phyloP scores from a whole-genome alignment of 345 rosid species.

The Acer yangbiense region DNA sequence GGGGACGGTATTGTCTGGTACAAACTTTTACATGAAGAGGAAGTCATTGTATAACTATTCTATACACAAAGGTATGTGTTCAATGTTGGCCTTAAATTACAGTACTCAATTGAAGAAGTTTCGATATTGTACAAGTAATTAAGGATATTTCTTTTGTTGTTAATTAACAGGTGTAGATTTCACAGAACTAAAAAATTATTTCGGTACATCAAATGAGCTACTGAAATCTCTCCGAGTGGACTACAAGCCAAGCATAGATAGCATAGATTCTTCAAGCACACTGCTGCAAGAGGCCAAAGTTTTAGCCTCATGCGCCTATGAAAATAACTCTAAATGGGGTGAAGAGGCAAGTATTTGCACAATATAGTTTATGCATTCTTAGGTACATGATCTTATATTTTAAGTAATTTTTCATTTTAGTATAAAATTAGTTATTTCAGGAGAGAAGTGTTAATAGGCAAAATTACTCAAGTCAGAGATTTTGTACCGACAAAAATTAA shows the following conservation, averaged over 20 bases:
- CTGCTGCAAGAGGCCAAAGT: slow-evolving; percentile 18
- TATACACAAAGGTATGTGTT: slow-evolving; percentile 13
- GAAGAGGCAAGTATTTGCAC: slow-evolving; percentile 27
- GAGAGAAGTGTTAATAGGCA: too few relatives aligned
- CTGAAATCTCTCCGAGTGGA: slow-evolving; percentile 20
- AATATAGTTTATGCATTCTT: not conserved
- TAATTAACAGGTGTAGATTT: slow-evolving; percentile 14
- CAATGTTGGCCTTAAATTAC: too few relatives aligned
- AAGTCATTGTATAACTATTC: slow-evolving; percentile 23
- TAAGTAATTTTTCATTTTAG: too few relatives aligned
- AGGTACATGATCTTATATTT: too few relatives aligned
- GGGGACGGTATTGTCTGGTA: slow-evolving; percentile 41
- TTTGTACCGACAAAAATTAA: too few relatives aligned
- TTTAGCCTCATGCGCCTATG: slow-evolving; percentile 40
- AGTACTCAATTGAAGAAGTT: too few relatives aligned
- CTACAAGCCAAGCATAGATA: not conserved
- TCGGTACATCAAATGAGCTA: slow-evolving; percentile 41
- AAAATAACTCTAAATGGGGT: slow-evolving; percentile 44
- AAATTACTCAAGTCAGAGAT: too few relatives aligned
- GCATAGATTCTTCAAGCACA: slow-evolving; percentile 7
- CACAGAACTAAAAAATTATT: slow-evolving; percentile 12
- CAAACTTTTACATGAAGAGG: slow-evolving; percentile 50
- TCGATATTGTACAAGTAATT: too few relatives aligned
- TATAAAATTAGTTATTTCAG: too few relatives aligned
- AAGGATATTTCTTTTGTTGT: not conserved